Percentiles rank a stretch among this genome's conserved stretches.
These are phyloP conservation scores for Dentipellis sp. DNA, from an alignment of 768 basidiomycete genomes.

Conservation along the genomic window DNA sequence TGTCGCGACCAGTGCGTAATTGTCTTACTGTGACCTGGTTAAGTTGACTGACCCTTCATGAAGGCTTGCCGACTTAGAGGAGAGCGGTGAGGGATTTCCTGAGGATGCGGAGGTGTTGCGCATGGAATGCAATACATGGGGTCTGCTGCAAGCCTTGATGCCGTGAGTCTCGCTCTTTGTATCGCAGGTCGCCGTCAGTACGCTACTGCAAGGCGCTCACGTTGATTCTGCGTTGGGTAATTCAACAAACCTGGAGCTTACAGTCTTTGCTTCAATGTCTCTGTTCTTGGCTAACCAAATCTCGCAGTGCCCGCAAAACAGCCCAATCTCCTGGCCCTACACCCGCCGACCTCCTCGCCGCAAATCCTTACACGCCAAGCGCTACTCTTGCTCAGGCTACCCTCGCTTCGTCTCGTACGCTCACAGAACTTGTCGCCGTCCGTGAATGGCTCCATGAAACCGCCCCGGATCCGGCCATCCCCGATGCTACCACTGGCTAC, in stretches of 20 bases:
- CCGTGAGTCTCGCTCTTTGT: slow-evolving; percentile 40
- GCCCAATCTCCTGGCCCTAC: slow-evolving; percentile 36
- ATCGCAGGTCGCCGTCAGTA: neutral
- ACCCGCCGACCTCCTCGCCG: slow-evolving; percentile 45
- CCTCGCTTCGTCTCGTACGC: slow-evolving; percentile 55
- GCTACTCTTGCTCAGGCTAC: slow-evolving; percentile 67
- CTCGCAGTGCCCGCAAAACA: slow-evolving; percentile 58
- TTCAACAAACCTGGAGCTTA: no score
- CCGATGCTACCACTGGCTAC: slow-evolving; percentile 74
- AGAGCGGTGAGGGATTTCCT: slow-evolving; percentile 29
- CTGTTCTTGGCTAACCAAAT: neutral
- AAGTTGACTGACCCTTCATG: slow-evolving; percentile 2
- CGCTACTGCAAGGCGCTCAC: neutral
- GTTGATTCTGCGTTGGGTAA: no score
- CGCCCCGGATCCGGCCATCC: slow-evolving; percentile 47
- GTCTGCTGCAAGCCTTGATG: slow-evolving; percentile 66
- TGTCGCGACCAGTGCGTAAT: slow-evolving; percentile 48
- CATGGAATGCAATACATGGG: slow-evolving; percentile 80
- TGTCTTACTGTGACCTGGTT: neutral
- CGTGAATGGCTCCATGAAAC: slow-evolving; percentile 87
- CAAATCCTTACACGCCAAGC: slow-evolving; percentile 80
- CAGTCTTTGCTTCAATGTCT: neutral
- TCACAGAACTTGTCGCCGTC: slow-evolving; percentile 70
- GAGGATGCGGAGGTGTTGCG: slow-evolving; percentile 55
- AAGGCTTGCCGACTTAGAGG: slow-evolving; percentile 47